Percentiles rank a stretch among this genome's conserved stretches.
Evolutionary conservation across 2,329 filamentous ascomycete species (phyloP).

Genomic region (Laburnicola sp.): DNA sequence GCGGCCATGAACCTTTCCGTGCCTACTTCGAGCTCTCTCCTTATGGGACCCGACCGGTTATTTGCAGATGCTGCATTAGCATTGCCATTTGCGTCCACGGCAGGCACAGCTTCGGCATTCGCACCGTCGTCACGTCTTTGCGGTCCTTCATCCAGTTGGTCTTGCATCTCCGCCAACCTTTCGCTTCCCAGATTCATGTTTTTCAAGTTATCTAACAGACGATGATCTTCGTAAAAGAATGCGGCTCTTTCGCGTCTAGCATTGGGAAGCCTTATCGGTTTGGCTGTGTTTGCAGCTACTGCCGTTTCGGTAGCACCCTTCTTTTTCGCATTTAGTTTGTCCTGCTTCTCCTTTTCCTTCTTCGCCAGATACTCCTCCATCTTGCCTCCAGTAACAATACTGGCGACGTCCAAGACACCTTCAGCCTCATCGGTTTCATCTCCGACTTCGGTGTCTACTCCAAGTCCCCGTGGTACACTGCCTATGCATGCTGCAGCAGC

Average conservation of each 20-base stretch:
- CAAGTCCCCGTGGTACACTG: conserved; percentile 56
- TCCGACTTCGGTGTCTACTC: conserved; percentile 58
- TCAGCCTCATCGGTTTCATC: conserved; percentile 63
- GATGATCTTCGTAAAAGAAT: conserved; percentile 74
- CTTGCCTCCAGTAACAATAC: conserved; percentile 78
- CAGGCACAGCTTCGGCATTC: conserved; percentile 29
- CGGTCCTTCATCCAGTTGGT: conserved; percentile 54
- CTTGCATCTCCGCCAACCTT: conserved; percentile 55
- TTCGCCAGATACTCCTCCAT: conserved; percentile 81
- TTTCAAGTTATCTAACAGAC: conserved; percentile 58
- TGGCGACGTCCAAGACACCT: conserved; percentile 81
- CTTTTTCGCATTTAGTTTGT: conserved; percentile 64
- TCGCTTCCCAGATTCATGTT: conserved; percentile 52
- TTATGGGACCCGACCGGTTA: conserved; percentile 40
- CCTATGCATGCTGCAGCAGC: conserved; percentile 49
- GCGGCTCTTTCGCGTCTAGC: conserved; percentile 68
- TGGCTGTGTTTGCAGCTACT: conserved; percentile 64
- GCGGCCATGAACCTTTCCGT: conserved; percentile 69
- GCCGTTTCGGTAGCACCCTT: conserved; percentile 51
- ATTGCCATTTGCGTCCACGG: conserved; percentile 34
- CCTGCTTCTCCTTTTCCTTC: conserved; percentile 77
- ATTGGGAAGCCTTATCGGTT: conserved; percentile 67
- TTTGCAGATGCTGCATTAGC: conserved; percentile 18
- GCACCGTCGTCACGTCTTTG: conserved; percentile 45
- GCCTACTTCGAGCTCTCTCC: conserved; percentile 73